These are phyloP conservation scores for Monilinia laxa DNA, from an alignment of 2,329 filamentous ascomycete species.

Conservation along the genomic window DNA sequence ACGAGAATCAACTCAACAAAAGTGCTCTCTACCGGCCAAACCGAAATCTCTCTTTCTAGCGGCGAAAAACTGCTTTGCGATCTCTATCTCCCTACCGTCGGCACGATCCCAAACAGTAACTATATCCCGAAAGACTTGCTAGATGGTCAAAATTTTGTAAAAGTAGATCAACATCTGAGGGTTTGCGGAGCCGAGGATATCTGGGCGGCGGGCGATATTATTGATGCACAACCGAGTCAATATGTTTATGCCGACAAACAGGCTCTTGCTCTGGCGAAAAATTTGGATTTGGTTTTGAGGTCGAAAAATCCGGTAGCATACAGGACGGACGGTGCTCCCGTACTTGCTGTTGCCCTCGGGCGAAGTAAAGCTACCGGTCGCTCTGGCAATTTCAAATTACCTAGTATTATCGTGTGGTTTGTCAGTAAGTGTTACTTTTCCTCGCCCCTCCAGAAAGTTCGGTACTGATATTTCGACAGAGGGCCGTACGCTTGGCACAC, in stretches of 20 bases:
- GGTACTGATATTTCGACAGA: neutral
- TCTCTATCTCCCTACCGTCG: slow-evolving; percentile 57
- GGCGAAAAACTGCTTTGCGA: slow-evolving; percentile 53
- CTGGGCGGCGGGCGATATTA: slow-evolving; percentile 36
- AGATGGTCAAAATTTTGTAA: slow-evolving; percentile 47
- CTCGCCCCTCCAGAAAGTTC: neutral
- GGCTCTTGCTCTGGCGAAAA: slow-evolving; percentile 31
- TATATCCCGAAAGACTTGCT: slow-evolving; percentile 50
- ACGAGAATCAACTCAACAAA: slow-evolving; percentile 45
- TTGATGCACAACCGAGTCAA: slow-evolving; percentile 32
- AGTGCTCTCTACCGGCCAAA: slow-evolving; percentile 46
- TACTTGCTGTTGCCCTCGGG: slow-evolving; percentile 35
- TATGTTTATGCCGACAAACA: slow-evolving; percentile 33
- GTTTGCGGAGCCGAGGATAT: slow-evolving; percentile 45
- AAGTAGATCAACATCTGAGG: slow-evolving; percentile 52
- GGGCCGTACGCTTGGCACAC: slow-evolving; percentile 14
- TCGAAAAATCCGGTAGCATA: slow-evolving; percentile 32
- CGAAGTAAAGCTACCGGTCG: slow-evolving; percentile 33
- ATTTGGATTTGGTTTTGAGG: slow-evolving; percentile 34
- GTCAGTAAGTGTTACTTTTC: slow-evolving; percentile 30
- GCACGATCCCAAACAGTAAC: slow-evolving; percentile 54
- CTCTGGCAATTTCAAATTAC: slow-evolving; percentile 32
- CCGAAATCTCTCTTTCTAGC: slow-evolving; percentile 48
- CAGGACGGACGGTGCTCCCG: slow-evolving; percentile 29
- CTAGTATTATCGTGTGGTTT: slow-evolving; percentile 34